Base-by-base conservation (phyloP, 2,329 filamentous ascomycete species). In the Penicillium rolfsii region DNA sequence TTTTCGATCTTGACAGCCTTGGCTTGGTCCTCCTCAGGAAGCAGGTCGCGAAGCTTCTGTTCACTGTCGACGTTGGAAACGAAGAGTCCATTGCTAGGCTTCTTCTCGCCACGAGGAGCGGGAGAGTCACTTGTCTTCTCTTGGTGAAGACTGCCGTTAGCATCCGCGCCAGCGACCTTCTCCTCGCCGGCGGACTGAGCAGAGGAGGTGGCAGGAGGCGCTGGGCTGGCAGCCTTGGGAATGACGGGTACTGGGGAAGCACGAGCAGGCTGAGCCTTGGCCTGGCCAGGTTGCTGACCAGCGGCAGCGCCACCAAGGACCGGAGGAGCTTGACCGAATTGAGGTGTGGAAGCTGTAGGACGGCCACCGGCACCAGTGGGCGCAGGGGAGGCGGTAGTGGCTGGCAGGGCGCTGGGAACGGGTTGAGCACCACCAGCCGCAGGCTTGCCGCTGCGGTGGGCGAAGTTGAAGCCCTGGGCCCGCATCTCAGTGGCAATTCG, bases 401-500 rank as follows among this genome's bases (percentile, higher is more conserved):
- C 67, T 41, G 73, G 71, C 38, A 73, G 62, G 16, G 65, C 69
- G 52, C 65, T 66, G 19, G 71, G 64, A 43, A 70, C 64, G 38
- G 72, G 46, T 53, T 71, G 71, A 54, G 67, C 69, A 75, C 78
- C 67, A 53, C 70, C 69, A 48, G 66, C 61, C 57, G 78, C 77
- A 83, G 90, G 88, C 82, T 98, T 98, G 59, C 91, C 89, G 65
- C 91, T 91, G 70, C 95, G 90, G 77, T 99, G 95, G 26, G 95
- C 93, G 77, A 99, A 99, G 84, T 99, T 99, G 85, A 99, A 99
- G 45, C 95, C 95, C 74, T 99, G 95, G 24, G 95, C 95, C 65
- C 93, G 89, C 95, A 99, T 99, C 80, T 99, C 95, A 0, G 95
- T 99, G 50, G 93, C 95, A 69, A 99, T 98, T 46, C 95, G 89